phyloP scores from a whole-genome alignment of 305 asterid genomes.

The Fraxinus latifolia region DNA sequence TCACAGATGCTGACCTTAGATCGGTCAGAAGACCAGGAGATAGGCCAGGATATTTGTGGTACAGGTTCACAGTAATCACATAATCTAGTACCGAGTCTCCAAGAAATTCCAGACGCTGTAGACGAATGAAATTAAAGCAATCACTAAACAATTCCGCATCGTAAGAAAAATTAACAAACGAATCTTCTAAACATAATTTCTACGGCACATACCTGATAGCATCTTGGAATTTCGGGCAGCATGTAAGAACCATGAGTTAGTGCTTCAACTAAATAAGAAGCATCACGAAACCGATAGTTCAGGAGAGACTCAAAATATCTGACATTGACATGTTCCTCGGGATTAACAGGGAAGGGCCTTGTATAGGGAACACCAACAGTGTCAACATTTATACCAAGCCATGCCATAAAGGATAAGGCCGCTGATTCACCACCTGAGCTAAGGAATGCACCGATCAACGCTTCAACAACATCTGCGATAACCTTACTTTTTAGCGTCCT shows the following conservation, averaged over 20 bases:
- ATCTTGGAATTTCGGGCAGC: constrained; percentile 70
- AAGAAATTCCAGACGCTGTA: constrained; percentile 82
- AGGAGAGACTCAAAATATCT: constrained; percentile 44
- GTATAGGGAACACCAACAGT: constrained; percentile 34
- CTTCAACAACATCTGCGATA: constrained; percentile 79
- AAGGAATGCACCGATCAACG: constrained; percentile 77
- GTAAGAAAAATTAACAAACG: neutral
- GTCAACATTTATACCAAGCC: constrained; percentile 66
- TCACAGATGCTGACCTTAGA: constrained; percentile 84
- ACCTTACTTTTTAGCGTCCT: constrained; percentile 45
- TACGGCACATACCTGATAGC: constrained; percentile 64
- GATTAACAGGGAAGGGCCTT: constrained; percentile 37
- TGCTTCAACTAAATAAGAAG: constrained; percentile 77
- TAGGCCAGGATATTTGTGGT: constrained; percentile 46
- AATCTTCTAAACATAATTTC: neutral
- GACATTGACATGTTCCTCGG: constrained; percentile 44
- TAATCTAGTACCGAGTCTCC: constrained; percentile 89
- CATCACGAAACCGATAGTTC: constrained; percentile 54
- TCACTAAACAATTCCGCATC: neutral
- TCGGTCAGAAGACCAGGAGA: constrained; percentile 77
- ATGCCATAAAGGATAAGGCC: constrained; percentile 65
- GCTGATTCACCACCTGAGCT: constrained; percentile 60
- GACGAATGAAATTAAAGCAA: neutral
- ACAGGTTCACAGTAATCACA: constrained; percentile 60
- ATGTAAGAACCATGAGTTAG: constrained; percentile 83